phyloP scores from a whole-genome alignment of 2,329 filamentous ascomycete genomes.

The Lachnellula arida region DNA sequence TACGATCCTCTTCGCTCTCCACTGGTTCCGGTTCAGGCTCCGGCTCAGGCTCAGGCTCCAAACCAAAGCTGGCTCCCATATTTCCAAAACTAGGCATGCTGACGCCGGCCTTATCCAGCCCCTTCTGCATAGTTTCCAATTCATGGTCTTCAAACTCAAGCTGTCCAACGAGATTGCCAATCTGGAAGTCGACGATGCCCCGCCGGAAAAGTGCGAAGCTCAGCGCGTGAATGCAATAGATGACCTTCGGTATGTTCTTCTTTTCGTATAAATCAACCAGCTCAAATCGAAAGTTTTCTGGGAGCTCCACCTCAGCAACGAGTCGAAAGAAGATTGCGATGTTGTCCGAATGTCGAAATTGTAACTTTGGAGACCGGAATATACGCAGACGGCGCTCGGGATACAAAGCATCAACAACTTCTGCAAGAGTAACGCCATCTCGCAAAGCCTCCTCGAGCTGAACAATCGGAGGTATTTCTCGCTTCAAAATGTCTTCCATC shows the following conservation, averaged over 20 bases:
- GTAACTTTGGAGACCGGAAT: constrained; percentile 78
- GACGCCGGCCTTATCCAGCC: constrained; percentile 88
- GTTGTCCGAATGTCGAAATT: constrained; percentile 96
- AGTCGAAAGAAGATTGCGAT: constrained; percentile 96
- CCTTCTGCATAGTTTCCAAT: constrained; percentile 93
- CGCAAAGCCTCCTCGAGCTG: constrained; percentile 88
- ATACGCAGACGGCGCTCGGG: constrained; percentile 73
- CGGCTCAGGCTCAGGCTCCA: constrained; percentile 67
- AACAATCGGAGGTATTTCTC: constrained; percentile 84
- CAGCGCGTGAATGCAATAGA: constrained; percentile 95
- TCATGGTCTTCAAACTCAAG: constrained; percentile 98
- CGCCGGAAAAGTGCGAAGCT: constrained; percentile 97
- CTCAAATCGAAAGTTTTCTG: constrained; percentile 95
- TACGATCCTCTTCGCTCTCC: constrained; percentile 86
- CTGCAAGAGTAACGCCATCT: constrained; percentile 89
- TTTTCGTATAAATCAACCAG: constrained; percentile 98
- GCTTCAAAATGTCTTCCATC: constrained; percentile 89
- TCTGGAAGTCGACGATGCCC: constrained; percentile 90
- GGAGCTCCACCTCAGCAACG: constrained; percentile 83
- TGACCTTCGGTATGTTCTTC: constrained; percentile 99
- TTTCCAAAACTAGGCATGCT: constrained; percentile 98
- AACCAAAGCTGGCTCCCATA: constrained; percentile 93
- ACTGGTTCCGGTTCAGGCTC: constrained; percentile 63
- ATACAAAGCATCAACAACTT: constrained; percentile 85
- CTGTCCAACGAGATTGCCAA: constrained; percentile 93